Percentiles rank a stretch among this genome's conserved stretches.
These are phyloP conservation scores for Cyberlindnera mrakii DNA, from an alignment of 805 yeast species.

Conservation along the genomic window DNA sequence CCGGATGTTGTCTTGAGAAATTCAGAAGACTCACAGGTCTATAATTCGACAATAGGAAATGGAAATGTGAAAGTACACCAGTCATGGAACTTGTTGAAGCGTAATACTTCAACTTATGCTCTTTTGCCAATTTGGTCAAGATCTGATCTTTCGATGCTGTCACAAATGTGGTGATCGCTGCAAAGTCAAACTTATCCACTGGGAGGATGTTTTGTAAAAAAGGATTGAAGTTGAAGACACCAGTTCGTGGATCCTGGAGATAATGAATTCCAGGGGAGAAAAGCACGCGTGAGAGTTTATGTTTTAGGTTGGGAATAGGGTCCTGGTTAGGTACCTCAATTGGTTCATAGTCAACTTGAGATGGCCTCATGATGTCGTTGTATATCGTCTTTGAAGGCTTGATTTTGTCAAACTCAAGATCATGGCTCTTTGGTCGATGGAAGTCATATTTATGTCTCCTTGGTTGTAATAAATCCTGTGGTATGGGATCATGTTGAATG, in stretches of 20 bases:
- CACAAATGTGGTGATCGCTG: slow-evolving; percentile 48
- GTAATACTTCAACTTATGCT: slow-evolving; percentile 34
- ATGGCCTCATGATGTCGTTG: not conserved
- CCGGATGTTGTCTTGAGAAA: slow-evolving; percentile 40
- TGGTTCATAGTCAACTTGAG: slow-evolving; percentile 6
- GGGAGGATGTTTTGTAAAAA: slow-evolving; percentile 53
- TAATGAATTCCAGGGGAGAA: slow-evolving; percentile 80
- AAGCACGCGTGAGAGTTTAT: slow-evolving; percentile 62
- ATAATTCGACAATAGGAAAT: slow-evolving; percentile 57
- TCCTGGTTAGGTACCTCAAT: slow-evolving; percentile 9
- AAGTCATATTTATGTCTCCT: not conserved
- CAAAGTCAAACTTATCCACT: slow-evolving; percentile 61
- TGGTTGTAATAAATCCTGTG: not conserved
- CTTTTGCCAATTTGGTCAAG: slow-evolving; percentile 42
- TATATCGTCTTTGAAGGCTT: not conserved
- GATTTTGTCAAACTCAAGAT: not conserved
- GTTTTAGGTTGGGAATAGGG: slow-evolving; percentile 48
- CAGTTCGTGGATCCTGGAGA: slow-evolving; percentile 70
- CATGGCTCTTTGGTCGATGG: not conserved
- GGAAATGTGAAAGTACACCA: slow-evolving; percentile 64
- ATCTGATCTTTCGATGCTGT: slow-evolving; percentile 61
- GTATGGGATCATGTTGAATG: not conserved
- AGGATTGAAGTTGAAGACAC: slow-evolving; percentile 63
- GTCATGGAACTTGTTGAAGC: slow-evolving; percentile 93
- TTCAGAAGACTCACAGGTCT: slow-evolving; percentile 44